Conservation (phyloP, 75 land plant genomes). For the Picea sitchensis region DNA sequence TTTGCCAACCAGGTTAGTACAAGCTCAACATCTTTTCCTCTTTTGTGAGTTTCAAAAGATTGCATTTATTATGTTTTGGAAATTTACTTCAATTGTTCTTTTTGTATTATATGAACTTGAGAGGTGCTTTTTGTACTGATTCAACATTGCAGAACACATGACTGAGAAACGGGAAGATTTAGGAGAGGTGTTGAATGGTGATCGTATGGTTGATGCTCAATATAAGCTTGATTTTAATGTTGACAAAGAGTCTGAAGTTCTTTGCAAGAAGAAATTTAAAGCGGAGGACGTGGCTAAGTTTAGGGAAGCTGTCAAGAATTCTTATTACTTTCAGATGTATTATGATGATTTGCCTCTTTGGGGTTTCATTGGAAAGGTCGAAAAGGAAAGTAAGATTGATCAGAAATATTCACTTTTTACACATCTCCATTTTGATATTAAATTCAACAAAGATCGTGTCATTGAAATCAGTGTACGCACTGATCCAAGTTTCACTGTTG, state of each 20-base stretch:
- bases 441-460: slow-evolving; percentile 64
- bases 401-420: slow-evolving; percentile 52
- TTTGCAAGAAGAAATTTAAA: slow-evolving; percentile 53
- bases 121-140: no score
- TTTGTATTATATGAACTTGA: no score
- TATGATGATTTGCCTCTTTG: slow-evolving; percentile 93
- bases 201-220: slow-evolving; percentile 63
- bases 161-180: slow-evolving; percentile 55
- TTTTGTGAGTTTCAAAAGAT: not conserved
- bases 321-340: slow-evolving; percentile 95
- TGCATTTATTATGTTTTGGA: no score
- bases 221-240: slow-evolving; percentile 64
- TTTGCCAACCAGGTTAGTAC: slow-evolving; percentile 64
- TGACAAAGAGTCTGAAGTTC: slow-evolving; percentile 31
- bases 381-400: slow-evolving; percentile 17
- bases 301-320: slow-evolving; percentile 60
- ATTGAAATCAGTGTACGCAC: slow-evolving; percentile 69
- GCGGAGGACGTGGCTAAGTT: slow-evolving; percentile 48
- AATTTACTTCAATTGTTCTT: no score
- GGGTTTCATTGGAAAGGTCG: slow-evolving; percentile 87
- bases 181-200: slow-evolving; percentile 91
- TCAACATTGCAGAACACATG: slow-evolving; percentile 34
- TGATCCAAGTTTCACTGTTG: slow-evolving; percentile 54
- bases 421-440: slow-evolving; percentile 65
- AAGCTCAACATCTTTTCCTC: not conserved